Percentiles rank a stretch among this genome's conserved stretches.
These are phyloP conservation scores for Eucalyptus tenuipes DNA, from an alignment of 345 rosid genomes.

Conservation along the genomic window DNA sequence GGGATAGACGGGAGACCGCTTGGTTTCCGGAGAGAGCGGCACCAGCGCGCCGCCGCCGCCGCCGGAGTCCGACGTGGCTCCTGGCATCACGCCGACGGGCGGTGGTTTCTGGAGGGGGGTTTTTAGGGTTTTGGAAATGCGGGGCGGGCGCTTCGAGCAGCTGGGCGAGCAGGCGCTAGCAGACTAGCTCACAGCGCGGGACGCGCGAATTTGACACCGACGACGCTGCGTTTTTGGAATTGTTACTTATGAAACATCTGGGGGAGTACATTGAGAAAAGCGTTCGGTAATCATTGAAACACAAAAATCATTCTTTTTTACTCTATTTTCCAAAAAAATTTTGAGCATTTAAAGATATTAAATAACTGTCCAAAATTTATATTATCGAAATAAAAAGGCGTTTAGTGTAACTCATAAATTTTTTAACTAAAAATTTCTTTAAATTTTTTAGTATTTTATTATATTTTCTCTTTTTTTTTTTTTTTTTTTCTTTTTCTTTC, in stretches of 20 bases:
- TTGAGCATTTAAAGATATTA: too few species aligned
- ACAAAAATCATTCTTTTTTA: too few species aligned
- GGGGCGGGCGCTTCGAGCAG: not conserved
- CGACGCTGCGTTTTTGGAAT: not conserved
- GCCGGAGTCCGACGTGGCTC: conserved; percentile 13
- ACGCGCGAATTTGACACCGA: not conserved
- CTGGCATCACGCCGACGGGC: conserved; percentile 30
- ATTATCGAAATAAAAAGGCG: fast-evolving
- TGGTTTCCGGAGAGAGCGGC: conserved; percentile 11
- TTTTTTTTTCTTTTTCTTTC: too few species aligned
- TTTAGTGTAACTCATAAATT: fast-evolving
- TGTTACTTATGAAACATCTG: not conserved
- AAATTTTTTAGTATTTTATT: too few species aligned
- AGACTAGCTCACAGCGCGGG: not conserved
- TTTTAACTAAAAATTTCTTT: too few species aligned
- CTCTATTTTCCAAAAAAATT: too few species aligned
- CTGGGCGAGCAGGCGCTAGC: not conserved
- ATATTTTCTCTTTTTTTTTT: fast-evolving
- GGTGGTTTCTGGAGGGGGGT: not conserved
- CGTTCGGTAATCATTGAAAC: too few species aligned
- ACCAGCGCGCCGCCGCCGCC: conserved; percentile 35
- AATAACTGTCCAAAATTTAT: too few species aligned
- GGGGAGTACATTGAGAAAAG: too few species aligned
- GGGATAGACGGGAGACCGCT: conserved; percentile 33
- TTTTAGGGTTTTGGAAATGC: conserved; percentile 22